These are phyloP conservation scores for Limonium bicolor DNA, from an alignment of 148 eudicot species.

Conservation along the genomic window DNA sequence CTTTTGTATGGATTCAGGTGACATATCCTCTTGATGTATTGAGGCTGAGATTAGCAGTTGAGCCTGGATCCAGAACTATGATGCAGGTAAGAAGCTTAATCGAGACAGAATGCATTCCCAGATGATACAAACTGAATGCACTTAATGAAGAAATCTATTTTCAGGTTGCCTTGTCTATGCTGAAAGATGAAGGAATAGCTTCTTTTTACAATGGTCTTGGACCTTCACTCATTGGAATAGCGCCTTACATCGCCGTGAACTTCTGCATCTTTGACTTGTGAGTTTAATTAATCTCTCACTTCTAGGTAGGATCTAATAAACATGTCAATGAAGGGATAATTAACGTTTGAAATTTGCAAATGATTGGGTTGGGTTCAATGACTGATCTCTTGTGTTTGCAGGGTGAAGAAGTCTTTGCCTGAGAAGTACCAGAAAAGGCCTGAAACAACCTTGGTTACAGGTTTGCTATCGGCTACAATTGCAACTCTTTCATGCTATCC, in stretches of 20 bases:
- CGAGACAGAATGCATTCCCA: no score
- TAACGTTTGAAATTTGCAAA: no score
- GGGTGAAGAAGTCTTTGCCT: constrained; percentile 94
- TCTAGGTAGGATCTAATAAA: constrained; percentile 5
- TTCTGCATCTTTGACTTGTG: constrained; percentile 98
- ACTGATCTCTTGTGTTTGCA: constrained; percentile 21
- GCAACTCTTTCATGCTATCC: constrained; percentile 91
- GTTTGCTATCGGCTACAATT: constrained; percentile 66
- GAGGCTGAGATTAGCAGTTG: constrained; percentile 89
- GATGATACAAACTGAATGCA: not conserved
- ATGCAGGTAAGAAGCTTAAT: constrained; percentile 47
- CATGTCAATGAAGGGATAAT: no score
- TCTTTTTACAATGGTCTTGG: constrained; percentile 94
- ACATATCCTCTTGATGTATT: constrained; percentile 93
- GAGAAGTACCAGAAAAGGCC: constrained; percentile 80
- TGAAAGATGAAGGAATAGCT: constrained; percentile 78
- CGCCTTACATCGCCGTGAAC: constrained; percentile 97
- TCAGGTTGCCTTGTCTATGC: constrained; percentile 82
- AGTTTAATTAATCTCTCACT: constrained; percentile 25
- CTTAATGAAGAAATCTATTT: constrained; percentile 9
- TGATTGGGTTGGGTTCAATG: constrained; percentile 3
- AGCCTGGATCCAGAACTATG: constrained; percentile 80
- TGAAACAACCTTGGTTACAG: constrained; percentile 67
- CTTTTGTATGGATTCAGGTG: constrained; percentile 31
- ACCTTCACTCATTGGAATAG: constrained; percentile 95